A percentile compares a stretch with the other conserved stretches of the same genome.
phyloP scores from a whole-genome alignment of 306 rosid species.

The Trifolium dubium region DNA sequence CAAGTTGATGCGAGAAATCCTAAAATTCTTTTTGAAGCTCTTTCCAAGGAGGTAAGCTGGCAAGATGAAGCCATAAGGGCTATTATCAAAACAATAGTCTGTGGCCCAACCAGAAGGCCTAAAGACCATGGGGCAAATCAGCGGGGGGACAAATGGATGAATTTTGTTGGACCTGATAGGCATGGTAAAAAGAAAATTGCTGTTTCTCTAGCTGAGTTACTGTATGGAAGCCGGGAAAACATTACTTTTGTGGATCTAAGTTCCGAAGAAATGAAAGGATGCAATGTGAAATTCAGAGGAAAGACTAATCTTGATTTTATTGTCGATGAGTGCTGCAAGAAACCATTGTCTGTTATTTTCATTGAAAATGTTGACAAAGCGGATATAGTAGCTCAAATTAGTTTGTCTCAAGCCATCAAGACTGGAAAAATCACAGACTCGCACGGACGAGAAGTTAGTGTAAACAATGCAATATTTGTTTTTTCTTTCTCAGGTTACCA shows the following conservation, averaged over 20 bases:
- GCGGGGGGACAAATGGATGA: conserved; percentile 73
- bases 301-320: conserved; percentile 77
- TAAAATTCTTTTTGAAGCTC: conserved; percentile 67
- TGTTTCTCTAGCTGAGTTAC: conserved; percentile 67
- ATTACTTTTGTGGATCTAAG: conserved; percentile 66
- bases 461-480: conserved; percentile 65
- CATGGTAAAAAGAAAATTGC: conserved; percentile 75
- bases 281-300: conserved; percentile 75
- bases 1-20: conserved; percentile 60
- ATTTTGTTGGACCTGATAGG: conserved; percentile 81
- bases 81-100: conserved; percentile 60
- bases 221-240: conserved; percentile 66
- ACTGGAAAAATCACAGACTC: conserved; percentile 83
- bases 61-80: conserved; percentile 73
- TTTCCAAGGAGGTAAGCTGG: conserved; percentile 70
- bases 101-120: conserved; percentile 49
- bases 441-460: conserved; percentile 81
- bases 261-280: conserved; percentile 56
- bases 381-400: conserved; percentile 60
- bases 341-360: conserved; percentile 73
- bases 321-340: conserved; percentile 72
- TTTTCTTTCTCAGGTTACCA: conserved; percentile 53
- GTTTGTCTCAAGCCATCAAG: conserved; percentile 72
- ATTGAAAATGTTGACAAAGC: conserved; percentile 87
- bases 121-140: conserved; percentile 46